Conservation (phyloP, 2,329 filamentous ascomycete species). For the Fusarium sp. region DNA sequence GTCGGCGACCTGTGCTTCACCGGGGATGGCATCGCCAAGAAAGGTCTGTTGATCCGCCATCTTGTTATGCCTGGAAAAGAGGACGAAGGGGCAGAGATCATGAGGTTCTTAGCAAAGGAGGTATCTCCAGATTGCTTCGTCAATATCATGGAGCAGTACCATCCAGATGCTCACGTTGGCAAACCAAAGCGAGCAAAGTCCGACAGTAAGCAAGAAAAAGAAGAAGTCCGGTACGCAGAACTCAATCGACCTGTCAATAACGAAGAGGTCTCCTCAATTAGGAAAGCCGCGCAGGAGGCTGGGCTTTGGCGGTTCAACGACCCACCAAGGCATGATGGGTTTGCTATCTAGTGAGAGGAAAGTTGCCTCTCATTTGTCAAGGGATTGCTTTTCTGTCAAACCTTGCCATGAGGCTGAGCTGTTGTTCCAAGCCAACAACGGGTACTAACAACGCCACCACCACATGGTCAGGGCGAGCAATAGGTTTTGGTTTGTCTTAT, state of each 20-base stretch:
- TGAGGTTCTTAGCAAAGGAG: conserved; percentile 80
- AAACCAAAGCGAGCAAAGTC: conserved; percentile 64
- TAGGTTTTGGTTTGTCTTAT: conserved; percentile 26
- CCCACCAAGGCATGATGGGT: conserved; percentile 65
- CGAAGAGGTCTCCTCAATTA: conserved; percentile 75
- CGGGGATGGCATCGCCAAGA: conserved; percentile 82
- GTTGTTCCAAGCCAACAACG: conserved; percentile 28
- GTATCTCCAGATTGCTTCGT: conserved; percentile 82
- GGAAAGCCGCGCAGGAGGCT: conserved; percentile 75
- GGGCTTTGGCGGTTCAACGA: conserved; percentile 87
- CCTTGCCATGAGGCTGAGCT: conserved; percentile 24
- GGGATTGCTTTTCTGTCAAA: conserved; percentile 20
- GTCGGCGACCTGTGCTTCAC: conserved; percentile 89
- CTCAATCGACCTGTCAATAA: conserved; percentile 75
- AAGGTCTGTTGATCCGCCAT: conserved; percentile 80
- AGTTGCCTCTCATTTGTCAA: conserved; percentile 21
- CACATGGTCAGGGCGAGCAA: conserved; percentile 22
- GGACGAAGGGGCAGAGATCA: conserved; percentile 78
- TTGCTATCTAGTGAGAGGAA: conserved; percentile 58
- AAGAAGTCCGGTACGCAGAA: conserved; percentile 76
- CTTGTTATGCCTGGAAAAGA: conserved; percentile 88
- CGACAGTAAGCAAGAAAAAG: conserved; percentile 57
- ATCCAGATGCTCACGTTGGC: conserved; percentile 83
- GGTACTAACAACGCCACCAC: conserved; percentile 39
- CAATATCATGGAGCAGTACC: conserved; percentile 92